These are phyloP conservation scores for Ceratobasidium theobromae DNA, from an alignment of 1,284 basidiomycete genomes.

Conservation along the genomic window DNA sequence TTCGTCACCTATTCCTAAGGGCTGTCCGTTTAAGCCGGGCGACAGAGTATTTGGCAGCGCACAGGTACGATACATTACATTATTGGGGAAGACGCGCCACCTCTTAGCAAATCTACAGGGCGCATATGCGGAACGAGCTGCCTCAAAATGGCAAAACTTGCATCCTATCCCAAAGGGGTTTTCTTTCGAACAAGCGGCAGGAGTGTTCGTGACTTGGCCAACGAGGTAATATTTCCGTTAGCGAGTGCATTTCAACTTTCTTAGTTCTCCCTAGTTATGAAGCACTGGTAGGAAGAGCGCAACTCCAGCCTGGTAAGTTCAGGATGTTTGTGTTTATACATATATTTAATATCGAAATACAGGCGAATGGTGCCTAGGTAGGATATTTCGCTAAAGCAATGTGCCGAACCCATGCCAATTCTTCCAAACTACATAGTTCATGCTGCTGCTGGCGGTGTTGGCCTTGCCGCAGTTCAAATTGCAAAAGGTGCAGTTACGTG, in stretches of 20 bases:
- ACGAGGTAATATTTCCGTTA: constrained; percentile 58
- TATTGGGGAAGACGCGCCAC: not conserved
- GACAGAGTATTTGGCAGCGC: constrained; percentile 88
- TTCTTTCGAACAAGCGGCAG: constrained; percentile 60
- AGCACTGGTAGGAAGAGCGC: constrained; percentile 80
- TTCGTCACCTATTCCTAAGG: constrained; percentile 77
- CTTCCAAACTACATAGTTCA: not conserved
- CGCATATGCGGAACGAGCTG: constrained; percentile 73
- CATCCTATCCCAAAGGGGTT: constrained; percentile 65
- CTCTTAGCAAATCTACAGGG: constrained; percentile 26
- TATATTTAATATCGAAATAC: not conserved
- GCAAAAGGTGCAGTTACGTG: constrained; percentile 34
- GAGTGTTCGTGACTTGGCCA: constrained; percentile 80
- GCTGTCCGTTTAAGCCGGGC: constrained; percentile 78
- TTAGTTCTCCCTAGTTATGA: constrained; percentile 51
- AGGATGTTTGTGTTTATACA: not conserved
- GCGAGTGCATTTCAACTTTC: not conserved
- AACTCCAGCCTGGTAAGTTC: constrained; percentile 64
- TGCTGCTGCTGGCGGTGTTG: constrained; percentile 70
- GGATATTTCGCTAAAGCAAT: constrained; percentile 52
- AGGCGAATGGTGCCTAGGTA: constrained; percentile 87
- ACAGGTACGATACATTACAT: not conserved
- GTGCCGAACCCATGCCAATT: not conserved
- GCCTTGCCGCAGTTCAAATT: constrained; percentile 80
- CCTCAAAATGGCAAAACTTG: constrained; percentile 53